Conservation (phyloP, 768 basidiomycete genomes). For the Dendrothele bispora region DNA sequence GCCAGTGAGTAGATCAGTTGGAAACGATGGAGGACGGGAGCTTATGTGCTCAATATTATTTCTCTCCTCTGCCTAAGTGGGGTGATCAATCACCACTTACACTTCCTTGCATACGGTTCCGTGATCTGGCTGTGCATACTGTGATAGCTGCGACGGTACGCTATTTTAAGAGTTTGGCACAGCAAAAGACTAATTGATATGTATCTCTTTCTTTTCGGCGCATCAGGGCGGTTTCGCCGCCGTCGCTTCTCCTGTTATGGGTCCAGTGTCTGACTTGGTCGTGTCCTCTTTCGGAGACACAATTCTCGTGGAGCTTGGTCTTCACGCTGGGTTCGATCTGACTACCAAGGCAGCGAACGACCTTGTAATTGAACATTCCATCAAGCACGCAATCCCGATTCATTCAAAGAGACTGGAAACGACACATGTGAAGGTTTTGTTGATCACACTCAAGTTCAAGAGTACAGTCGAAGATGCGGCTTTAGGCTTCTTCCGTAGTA, state of each 20-base stretch:
- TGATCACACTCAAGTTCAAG: conserved; percentile 60
- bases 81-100: conserved; percentile 63
- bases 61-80: conserved; percentile 46
- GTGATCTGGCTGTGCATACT: conserved; percentile 61
- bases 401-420: conserved; percentile 56
- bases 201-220: conserved; percentile 8
- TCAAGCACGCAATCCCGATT: conserved; percentile 50
- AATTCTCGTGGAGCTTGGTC: conserved; percentile 56
- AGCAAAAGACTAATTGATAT: no score
- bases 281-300: conserved; percentile 52
- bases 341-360: conserved; percentile 52
- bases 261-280: conserved; percentile 53
- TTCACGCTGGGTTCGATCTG: conserved; percentile 55
- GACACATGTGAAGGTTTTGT: conserved; percentile 53
- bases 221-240: conserved; percentile 44
- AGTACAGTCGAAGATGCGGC: conserved; percentile 58
- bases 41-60: conserved; percentile 2
- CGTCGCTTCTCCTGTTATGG: conserved; percentile 50
- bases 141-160: conserved; percentile 62
- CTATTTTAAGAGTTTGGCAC: conserved; percentile 8
- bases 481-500: conserved; percentile 61
- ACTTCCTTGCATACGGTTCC: conserved; percentile 63
- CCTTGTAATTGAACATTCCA: conserved; percentile 46
- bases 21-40: not conserved
- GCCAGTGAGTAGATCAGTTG: conserved; percentile 39